phyloP scores from a whole-genome alignment of 108 stramenopile genomes.

The Discostella stelligeroides region DNA sequence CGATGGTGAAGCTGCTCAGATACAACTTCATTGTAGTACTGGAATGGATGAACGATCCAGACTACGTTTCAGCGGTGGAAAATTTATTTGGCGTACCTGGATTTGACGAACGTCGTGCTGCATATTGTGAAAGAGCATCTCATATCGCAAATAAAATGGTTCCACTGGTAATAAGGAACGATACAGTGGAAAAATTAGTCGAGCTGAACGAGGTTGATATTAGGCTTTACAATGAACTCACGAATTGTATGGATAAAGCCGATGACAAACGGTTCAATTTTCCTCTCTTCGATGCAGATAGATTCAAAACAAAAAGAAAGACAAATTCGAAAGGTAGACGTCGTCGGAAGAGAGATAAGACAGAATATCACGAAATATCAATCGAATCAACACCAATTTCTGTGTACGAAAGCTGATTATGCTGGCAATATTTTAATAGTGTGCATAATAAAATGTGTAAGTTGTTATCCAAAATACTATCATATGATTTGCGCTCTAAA shows the following conservation, averaged over 20 bases:
- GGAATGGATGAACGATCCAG: constrained; percentile 38
- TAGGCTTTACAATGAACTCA: constrained; percentile 34
- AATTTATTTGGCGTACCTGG: constrained; percentile 43
- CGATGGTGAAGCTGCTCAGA: constrained; percentile 26
- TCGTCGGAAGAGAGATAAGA: background rate
- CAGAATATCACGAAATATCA: background rate
- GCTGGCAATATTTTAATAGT: no score
- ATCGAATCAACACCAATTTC: no score
- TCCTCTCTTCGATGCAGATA: background rate
- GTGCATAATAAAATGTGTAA: no score
- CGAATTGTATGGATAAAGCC: constrained; percentile 21
- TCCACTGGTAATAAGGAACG: constrained; percentile 33
- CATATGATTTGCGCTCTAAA: no score
- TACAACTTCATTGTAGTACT: constrained; percentile 48
- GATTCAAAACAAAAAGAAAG: background rate
- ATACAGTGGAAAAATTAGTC: constrained; percentile 22
- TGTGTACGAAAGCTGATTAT: no score
- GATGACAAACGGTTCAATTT: constrained; percentile 4
- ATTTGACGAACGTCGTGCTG: constrained; percentile 4
- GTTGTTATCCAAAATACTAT: no score
- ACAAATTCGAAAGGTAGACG: no score
- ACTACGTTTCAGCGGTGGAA: constrained; percentile 43
- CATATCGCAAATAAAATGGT: constrained; percentile 29
- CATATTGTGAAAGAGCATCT: constrained; percentile 33
- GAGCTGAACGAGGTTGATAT: constrained; percentile 37